Conservation (phyloP, 192 early-diverging fungal genomes). For the Kappamyces sp. region DNA sequence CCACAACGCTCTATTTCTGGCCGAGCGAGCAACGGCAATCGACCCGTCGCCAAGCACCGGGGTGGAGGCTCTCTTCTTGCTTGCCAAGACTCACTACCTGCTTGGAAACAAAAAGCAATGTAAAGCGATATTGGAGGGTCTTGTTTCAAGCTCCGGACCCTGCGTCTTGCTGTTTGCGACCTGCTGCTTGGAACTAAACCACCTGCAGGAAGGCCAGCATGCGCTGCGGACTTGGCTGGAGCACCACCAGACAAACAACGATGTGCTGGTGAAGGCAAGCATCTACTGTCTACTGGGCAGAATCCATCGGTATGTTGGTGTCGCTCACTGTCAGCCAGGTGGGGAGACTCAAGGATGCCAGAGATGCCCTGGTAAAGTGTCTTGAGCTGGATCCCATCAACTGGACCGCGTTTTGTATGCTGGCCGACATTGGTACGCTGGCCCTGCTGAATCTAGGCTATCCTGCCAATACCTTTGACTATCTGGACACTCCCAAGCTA, state of each 20-base stretch:
- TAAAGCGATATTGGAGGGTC: slow-evolving; percentile 17
- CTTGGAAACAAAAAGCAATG: slow-evolving; percentile 1
- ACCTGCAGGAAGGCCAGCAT: slow-evolving; percentile 16
- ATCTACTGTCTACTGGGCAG: slow-evolving; percentile 23
- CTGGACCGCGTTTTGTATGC: slow-evolving; percentile 35
- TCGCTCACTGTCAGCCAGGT: slow-evolving; percentile 9
- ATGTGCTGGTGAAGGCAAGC: not conserved
- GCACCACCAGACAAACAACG: not conserved
- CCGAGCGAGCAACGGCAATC: slow-evolving; percentile 28
- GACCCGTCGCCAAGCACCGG: slow-evolving; percentile 8
- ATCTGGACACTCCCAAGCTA: not conserved
- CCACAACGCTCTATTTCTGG: slow-evolving; percentile 36
- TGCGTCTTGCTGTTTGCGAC: slow-evolving; percentile 25
- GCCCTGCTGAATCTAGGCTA: not conserved
- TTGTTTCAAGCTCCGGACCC: not conserved
- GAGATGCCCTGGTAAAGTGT: slow-evolving; percentile 16
- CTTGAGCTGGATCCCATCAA: slow-evolving; percentile 32
- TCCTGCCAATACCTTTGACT: not conserved
- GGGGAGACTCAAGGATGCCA: slow-evolving; percentile 17
- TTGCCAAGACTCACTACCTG: slow-evolving; percentile 24
- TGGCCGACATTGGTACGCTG: slow-evolving; percentile 35
- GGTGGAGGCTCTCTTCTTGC: slow-evolving; percentile 16
- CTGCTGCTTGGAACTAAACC: slow-evolving; percentile 21
- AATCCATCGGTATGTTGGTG: slow-evolving; percentile 11
- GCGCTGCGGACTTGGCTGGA: slow-evolving; percentile 8